Evolutionary conservation across 306 rosid genomes (phyloP).

Genomic region (Malus fusca): DNA sequence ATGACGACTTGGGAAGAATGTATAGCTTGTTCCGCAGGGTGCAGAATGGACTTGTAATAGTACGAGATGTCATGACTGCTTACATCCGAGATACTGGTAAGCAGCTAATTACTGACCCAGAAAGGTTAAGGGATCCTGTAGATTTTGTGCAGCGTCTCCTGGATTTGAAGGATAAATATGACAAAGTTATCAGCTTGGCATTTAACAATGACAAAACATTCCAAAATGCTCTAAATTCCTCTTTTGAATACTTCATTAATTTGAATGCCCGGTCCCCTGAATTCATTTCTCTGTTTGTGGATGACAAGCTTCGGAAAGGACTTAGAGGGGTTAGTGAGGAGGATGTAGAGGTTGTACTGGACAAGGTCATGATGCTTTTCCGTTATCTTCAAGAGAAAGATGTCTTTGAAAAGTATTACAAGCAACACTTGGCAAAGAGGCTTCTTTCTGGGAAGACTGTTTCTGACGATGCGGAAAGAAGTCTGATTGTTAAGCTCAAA

Average conservation of each 20-base stretch:
- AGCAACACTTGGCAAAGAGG: constrained; percentile 84
- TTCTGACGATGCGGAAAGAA: constrained; percentile 81
- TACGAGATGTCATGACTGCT: constrained; percentile 68
- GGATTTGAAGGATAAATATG: constrained; percentile 76
- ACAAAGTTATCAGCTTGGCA: constrained; percentile 52
- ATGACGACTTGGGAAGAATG: constrained; percentile 79
- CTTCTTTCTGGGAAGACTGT: constrained; percentile 71
- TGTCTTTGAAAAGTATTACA: constrained; percentile 76
- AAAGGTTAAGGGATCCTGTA: constrained; percentile 73
- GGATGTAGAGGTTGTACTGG: constrained; percentile 76
- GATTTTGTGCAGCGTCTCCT: constrained; percentile 78
- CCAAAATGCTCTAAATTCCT: constrained; percentile 87
- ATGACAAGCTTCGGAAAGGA: constrained; percentile 75
- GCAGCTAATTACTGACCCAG: constrained; percentile 79
- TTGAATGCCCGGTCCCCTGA: constrained; percentile 74
- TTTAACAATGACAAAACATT: constrained; percentile 85
- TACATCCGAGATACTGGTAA: constrained; percentile 68
- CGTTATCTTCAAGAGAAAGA: constrained; percentile 82
- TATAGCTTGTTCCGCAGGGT: constrained; percentile 69
- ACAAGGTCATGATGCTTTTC: constrained; percentile 79
- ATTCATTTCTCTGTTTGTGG: constrained; percentile 72
- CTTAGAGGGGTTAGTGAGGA: constrained; percentile 82
- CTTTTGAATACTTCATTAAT: constrained; percentile 75
- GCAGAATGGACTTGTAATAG: constrained; percentile 38
- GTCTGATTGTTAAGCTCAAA: constrained; percentile 79